Base-by-base conservation (phyloP, 2,329 filamentous ascomycete genomes). In the Colletotrichum cuscutae region DNA sequence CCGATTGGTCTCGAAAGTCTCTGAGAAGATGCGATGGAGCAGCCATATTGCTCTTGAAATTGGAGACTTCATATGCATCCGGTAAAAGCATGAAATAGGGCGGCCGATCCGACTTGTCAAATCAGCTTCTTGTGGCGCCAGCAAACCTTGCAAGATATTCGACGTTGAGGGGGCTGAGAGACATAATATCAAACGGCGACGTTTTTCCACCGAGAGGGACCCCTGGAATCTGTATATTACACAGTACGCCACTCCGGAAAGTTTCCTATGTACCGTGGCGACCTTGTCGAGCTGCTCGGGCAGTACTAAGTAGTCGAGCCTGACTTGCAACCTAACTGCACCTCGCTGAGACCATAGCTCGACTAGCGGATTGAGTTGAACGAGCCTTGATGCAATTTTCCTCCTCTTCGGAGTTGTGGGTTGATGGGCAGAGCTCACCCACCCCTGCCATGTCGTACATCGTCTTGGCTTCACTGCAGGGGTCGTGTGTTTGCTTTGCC, bases 381-480 rank as follows among this genome's bases (percentile, higher is more conserved):
- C 19, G 2, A 54, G 24, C 9, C 22, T 26, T 49, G 57, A 67
- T 22, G n/a, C 19, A 30, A 15, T 49, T 60, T 54, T 60, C 24
- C 63, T 59, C 30, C 52, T n/a, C 28, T 59, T 57, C 9, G 8
- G 37, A 73, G 49, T 61, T 49, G 35, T 30, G 49, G 56, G 24
- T 35, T 35, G 46, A 57, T 61, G 58, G 24, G 53, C 57, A 61
- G 35, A 71, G 28, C 66, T 57, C 49, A 22, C 7, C 15, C 9
- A 46, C 68, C 71, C 71, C 58, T 72, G 61, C 62, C 68, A 69
- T 74, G 72, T 72, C 54, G 72, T 74, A 72, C 68, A 65, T 66
- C 32, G 58, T 58, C 35, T 69, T 67, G 60, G 49, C 58, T 53
- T 57, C 61, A 35, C 42, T 42, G 35, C 62, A 73, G 70, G 70